Percentiles rank a stretch among this genome's conserved stretches.
Conservation (phyloP, 2,329 filamentous ascomycete species). For the Exophiala phaeomuriformis region DNA sequence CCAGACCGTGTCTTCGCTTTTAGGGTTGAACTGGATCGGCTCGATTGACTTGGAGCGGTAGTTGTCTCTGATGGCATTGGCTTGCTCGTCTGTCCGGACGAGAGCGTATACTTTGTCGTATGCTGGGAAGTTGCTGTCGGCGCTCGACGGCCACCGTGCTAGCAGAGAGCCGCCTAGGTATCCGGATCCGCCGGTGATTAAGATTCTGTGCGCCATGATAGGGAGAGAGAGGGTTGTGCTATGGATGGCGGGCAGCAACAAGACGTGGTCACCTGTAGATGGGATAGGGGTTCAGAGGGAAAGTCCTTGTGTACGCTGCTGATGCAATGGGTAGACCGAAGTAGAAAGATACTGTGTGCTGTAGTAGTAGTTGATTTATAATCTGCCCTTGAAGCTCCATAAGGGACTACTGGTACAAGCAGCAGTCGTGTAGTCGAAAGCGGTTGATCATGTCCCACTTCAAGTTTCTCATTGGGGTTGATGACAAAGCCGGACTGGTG, state of each 20-base stretch:
- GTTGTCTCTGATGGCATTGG: slow-evolving; percentile 40
- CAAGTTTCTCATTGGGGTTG: no score
- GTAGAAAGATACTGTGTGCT: no score
- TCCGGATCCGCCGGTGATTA: slow-evolving; percentile 48
- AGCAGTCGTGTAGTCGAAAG: no score
- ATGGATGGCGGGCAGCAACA: neutral
- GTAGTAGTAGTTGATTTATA: no score
- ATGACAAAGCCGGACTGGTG: no score
- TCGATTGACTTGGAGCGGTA: slow-evolving; percentile 30
- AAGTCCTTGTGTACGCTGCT: no score
- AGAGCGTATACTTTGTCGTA: slow-evolving; percentile 44
- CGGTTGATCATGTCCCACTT: no score
- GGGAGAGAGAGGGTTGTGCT: neutral
- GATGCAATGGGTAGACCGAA: no score
- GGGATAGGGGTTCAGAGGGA: no score
- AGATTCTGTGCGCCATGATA: slow-evolving; percentile 30
- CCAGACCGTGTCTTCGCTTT: slow-evolving; percentile 33
- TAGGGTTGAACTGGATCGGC: slow-evolving; percentile 38
- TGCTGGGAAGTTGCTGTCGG: slow-evolving; percentile 33
- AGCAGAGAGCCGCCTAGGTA: slow-evolving; percentile 49
- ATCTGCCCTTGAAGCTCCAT: no score
- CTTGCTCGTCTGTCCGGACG: slow-evolving; percentile 43
- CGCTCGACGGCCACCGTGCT: slow-evolving; percentile 29
- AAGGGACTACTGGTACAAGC: no score
- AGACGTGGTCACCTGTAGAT: no score